A percentile compares a stretch with the other conserved stretches of the same genome.
Conservation (phyloP, 1,139 yeast genomes). For the Kurtzmaniella quercitrusa region DNA sequence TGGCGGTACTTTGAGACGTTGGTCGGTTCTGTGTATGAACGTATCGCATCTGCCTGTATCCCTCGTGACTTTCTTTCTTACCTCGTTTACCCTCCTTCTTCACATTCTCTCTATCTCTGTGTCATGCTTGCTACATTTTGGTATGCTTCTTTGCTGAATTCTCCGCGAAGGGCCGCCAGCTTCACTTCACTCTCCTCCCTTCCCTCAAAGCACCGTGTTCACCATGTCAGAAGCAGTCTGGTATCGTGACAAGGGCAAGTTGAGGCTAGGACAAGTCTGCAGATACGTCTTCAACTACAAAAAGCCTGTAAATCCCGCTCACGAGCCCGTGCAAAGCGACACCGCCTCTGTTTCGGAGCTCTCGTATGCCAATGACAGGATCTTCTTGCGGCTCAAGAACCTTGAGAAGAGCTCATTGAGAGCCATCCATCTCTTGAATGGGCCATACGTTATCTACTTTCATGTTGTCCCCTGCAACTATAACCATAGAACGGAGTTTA, state of each 20-base stretch:
- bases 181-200: background rate
- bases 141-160: background rate
- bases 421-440: conserved; percentile 52
- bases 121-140: background rate
- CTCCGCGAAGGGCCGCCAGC: background rate
- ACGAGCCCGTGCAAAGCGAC: background rate
- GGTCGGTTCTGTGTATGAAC: too few species aligned
- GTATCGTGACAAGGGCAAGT: conserved; percentile 36
- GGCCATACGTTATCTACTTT: conserved; percentile 57
- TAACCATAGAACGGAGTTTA: conserved; percentile 25
- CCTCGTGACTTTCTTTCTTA: background rate
- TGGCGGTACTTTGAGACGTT: too few species aligned
- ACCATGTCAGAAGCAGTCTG: conserved; percentile 18
- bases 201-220: too few species aligned
- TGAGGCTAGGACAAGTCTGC: conserved; percentile 37
- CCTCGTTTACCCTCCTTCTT: background rate
- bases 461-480: conserved; percentile 56
- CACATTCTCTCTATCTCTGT: background rate
- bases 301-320: background rate
- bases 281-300: conserved; percentile 30
- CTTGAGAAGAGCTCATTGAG: conserved; percentile 45
- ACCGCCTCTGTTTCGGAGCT: background rate
- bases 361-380: conserved; percentile 7
- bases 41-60: too few species aligned
- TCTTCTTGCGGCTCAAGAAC: conserved; percentile 46